A percentile compares a stretch with the other conserved stretches of the same genome.
Evolutionary conservation across 176 grass and related monocot genomes (phyloP).

Genomic region (Oryza meridionalis): DNA sequence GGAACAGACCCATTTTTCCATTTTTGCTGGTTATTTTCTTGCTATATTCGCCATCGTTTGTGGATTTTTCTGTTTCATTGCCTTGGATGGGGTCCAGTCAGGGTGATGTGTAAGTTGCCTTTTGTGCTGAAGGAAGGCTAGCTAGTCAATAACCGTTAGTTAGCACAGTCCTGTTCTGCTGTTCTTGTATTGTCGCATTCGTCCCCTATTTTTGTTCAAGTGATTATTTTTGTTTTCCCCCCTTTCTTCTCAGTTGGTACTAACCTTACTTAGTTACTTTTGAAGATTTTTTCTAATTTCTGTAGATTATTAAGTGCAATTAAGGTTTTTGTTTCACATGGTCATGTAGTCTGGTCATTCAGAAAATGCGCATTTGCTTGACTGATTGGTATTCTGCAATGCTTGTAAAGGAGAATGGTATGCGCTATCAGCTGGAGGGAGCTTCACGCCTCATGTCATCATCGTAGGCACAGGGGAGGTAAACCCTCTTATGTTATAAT

Average conservation of each 20-base stretch:
- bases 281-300: not conserved
- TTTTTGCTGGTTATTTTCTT: conserved; percentile 26
- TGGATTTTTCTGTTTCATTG: conserved; percentile 43
- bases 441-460: conserved; percentile 92
- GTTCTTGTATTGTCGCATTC: conserved; percentile 35
- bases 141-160: not conserved
- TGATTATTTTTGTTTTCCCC: not conserved
- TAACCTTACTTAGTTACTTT: not conserved
- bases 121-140: not conserved
- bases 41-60: conserved; percentile 28
- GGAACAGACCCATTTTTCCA: not conserved
- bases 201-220: not conserved
- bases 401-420: conserved; percentile 87
- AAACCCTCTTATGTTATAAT: conserved; percentile 19
- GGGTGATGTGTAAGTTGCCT: not conserved
- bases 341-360: not conserved
- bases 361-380: not conserved
- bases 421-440: conserved; percentile 86
- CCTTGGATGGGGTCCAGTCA: conserved; percentile 24
- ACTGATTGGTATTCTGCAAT: conserved; percentile 9
- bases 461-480: conserved; percentile 87
- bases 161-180: conserved; percentile 5
- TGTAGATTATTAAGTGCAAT: not conserved
- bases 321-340: not conserved
- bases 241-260: not conserved